Evolutionary conservation across 2,329 filamentous ascomycete genomes (phyloP).

Genomic region (Fusarium pininemorale): DNA sequence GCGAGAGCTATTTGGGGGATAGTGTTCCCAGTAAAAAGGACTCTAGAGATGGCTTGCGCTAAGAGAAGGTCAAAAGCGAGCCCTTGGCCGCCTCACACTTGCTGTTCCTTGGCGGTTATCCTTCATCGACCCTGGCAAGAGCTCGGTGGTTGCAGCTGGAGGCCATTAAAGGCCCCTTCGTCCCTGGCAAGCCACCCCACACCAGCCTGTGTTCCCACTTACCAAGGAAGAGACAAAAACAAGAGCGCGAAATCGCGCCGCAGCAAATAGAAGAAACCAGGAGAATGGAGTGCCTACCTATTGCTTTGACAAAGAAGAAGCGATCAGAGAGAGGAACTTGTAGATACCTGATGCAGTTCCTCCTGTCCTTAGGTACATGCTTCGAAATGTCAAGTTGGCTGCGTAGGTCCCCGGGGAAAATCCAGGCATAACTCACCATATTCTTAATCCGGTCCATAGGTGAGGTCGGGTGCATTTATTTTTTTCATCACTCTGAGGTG

Average conservation of each 20-base stretch:
- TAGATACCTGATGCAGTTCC: too few relatives aligned
- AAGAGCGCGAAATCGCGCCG: neutral
- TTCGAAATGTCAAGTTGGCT: neutral
- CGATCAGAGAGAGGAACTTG: neutral
- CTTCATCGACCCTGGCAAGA: conserved; percentile 11
- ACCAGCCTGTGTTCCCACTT: conserved; percentile 9
- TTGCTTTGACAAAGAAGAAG: neutral
- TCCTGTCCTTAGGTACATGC: neutral
- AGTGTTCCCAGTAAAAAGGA: neutral
- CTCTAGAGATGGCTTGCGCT: conserved; percentile 19
- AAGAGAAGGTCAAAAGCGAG: conserved; percentile 14
- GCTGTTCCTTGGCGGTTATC: conserved; percentile 19
- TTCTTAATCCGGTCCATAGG: neutral
- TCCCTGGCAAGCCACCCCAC: conserved; percentile 28
- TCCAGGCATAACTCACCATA: neutral
- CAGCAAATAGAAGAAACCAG: neutral
- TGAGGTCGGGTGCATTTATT: neutral
- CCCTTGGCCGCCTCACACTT: conserved; percentile 7
- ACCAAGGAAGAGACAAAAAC: neutral
- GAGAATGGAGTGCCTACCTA: neutral
- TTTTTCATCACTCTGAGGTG: neutral
- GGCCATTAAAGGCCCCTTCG: conserved; percentile 7
- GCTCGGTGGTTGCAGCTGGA: conserved; percentile 21
- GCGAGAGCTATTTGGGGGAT: conserved; percentile 8
- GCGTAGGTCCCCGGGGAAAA: neutral